Evolutionary conservation across 164 flowering plant genomes (phyloP).

Genomic region (Kalanchoe fedtschenkoi): DNA sequence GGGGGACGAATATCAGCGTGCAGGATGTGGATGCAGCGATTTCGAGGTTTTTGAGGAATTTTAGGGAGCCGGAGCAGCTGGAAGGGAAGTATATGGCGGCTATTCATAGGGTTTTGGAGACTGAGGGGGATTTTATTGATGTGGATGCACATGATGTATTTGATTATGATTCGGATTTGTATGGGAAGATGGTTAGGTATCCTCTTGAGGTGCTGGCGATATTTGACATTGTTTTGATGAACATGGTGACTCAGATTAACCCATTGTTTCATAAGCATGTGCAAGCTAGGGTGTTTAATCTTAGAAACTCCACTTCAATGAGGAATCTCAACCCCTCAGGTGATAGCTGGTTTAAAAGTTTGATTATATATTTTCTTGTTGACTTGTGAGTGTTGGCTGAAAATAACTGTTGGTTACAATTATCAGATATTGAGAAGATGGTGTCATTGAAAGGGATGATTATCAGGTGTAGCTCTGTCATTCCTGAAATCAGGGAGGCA

Average conservation of each 20-base stretch:
- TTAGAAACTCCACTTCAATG: conserved; percentile 62
- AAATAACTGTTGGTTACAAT: neutral
- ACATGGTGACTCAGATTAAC: conserved; percentile 50
- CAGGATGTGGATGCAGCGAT: conserved; percentile 82
- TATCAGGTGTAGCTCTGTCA: conserved; percentile 80
- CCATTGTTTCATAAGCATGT: conserved; percentile 79
- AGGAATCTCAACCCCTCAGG: conserved; percentile 94
- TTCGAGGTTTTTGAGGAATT: conserved; percentile 59
- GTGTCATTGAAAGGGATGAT: conserved; percentile 93
- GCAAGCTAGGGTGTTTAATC: conserved; percentile 76
- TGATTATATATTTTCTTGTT: too few species aligned
- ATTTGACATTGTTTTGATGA: conserved; percentile 94
- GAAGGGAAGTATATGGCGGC: conserved; percentile 78
- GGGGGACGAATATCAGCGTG: conserved; percentile 97
- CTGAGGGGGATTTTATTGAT: conserved; percentile 79
- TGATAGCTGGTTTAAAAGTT: too few species aligned
- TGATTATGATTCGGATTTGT: conserved; percentile 69
- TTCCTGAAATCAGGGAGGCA: conserved; percentile 96
- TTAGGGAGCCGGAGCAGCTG: conserved; percentile 23
- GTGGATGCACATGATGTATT: conserved; percentile 79
- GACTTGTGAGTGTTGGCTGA: neutral
- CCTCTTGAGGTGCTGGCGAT: conserved; percentile 95
- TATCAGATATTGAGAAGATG: conserved; percentile 85
- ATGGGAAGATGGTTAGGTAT: conserved; percentile 78
- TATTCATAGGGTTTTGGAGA: conserved; percentile 49